Evolutionary conservation across 495 filamentous ascomycete species (phyloP), one percentile per base, ranked within the genome.

Genomic region (Terfezia boudieri): DNA sequence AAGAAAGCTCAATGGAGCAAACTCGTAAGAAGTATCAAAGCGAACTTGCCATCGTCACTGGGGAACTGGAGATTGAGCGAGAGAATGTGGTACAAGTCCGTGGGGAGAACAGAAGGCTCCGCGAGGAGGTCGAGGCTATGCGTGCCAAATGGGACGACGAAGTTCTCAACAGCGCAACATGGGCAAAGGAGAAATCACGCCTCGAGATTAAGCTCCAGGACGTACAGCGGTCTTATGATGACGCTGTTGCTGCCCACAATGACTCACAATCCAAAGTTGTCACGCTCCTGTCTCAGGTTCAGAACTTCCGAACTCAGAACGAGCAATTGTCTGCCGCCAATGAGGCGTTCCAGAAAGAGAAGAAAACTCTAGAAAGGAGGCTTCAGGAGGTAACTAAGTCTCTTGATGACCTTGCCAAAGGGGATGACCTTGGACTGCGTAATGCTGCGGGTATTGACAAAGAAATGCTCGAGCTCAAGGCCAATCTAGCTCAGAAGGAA

Each of bases 141-240:
- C 81, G 90, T 51, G 86, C 81, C 57, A 96, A 95, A 66, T 98
- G 92, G 92, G 92, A 98, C 64, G 84, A 98, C 61, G 90, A 98
- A 68, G 87, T 96, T 17, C 79, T 98, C 61, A 98, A 98, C 64
- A 89, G 83, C 67, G 92, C 86, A 0, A 90, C 90, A 1, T 98
- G 90, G 90, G 86, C 87, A 36, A 98, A 98, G 71, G 90, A 98
- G 71, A 98, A 98, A 70, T 73, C 84, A 4, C 79, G 90, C 8
- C 73, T 98, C 55, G 92, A 96, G 60, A 79, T 86, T 46, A 92
- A 86, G 12, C 74, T 98, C 50, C 81, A 92, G 55, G 90, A 95
- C 64, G 75, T 96, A 17, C 82, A 83, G 2, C 79, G 82, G 26
- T 94, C 87, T 20, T 79, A 89, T 2, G 89, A 98, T 59, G 92